A percentile compares a stretch with the other conserved stretches of the same genome.
These are phyloP conservation scores for Hansenula sp. DNA, from an alignment of 1,139 yeast species.

Conservation along the genomic window DNA sequence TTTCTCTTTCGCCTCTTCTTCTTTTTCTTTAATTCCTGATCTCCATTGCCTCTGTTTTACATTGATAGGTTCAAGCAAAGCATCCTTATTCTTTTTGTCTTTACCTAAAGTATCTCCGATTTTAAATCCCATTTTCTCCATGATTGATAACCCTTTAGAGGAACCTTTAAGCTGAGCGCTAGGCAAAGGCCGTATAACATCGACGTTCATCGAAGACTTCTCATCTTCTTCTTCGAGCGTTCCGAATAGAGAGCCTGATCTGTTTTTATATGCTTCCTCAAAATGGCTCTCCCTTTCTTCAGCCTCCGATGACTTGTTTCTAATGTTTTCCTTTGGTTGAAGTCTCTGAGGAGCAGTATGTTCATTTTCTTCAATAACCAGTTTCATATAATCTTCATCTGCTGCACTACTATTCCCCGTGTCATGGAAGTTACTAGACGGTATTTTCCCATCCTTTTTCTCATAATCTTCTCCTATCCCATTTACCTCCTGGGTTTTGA, in stretches of 20 bases:
- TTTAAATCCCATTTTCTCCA: conserved; percentile 55
- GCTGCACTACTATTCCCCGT: too few relatives aligned
- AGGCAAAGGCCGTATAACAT: conserved; percentile 1
- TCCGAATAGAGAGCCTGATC: conserved; percentile 7
- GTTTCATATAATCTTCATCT: conserved; percentile 15
- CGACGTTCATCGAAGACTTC: neutral
- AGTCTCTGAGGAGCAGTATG: conserved; percentile 7
- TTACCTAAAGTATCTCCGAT: conserved; percentile 42
- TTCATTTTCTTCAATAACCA: conserved; percentile 13
- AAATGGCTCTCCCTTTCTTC: neutral
- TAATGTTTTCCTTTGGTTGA: neutral
- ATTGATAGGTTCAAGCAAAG: conserved; percentile 22
- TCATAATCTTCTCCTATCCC: conserved; percentile 21
- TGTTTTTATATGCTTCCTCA: neutral
- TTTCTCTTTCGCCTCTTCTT: conserved; percentile 1
- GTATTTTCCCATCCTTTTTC: conserved; percentile 22
- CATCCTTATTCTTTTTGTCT: conserved; percentile 14
- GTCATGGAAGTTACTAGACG: too few relatives aligned
- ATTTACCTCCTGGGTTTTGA: conserved; percentile 3
- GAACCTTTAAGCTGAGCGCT: conserved; percentile 7
- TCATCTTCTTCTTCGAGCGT: neutral
- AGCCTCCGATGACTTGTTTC: too few relatives aligned
- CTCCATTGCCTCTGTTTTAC: conserved; percentile 20
- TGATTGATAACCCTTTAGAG: conserved; percentile 46
- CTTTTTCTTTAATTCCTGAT: conserved; percentile 15